phyloP scores from a whole-genome alignment of 139 green algal genomes.

The Diplosphaera chodatii region DNA sequence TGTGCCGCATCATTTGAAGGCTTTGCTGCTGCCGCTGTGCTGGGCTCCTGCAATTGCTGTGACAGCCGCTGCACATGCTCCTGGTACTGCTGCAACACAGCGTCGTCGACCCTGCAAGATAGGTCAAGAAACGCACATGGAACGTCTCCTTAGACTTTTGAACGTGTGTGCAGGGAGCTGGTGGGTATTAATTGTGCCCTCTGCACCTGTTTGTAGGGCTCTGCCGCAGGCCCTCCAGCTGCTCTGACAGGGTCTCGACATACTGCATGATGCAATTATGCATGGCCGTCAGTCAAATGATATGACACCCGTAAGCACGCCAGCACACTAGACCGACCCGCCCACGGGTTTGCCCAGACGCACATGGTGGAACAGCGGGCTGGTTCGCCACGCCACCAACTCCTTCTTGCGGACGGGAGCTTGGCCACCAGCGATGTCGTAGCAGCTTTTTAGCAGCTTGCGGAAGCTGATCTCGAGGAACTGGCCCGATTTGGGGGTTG shows the following conservation, averaged over 20 bases:
- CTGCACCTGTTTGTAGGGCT: not conserved
- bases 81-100: not conserved
- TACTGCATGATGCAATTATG: no score
- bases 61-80: not conserved
- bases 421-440: not conserved
- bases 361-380: slow-evolving; percentile 1
- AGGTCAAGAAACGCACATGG: not conserved
- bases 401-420: not conserved
- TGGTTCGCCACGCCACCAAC: not conserved
- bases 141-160: no score
- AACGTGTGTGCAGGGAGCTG: no score
- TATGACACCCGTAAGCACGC: no score
- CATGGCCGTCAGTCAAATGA: no score
- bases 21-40: no score
- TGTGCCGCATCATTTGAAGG: not conserved
- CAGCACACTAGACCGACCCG: no score
- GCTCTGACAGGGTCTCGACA: not conserved
- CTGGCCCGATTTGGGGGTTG: not conserved
- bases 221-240: not conserved
- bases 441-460: not conserved
- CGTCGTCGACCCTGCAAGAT: not conserved
- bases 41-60: not conserved
- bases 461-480: not conserved
- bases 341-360: no score
- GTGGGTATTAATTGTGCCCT: no score